Evolutionary conservation across 306 rosid genomes (phyloP).

Genomic region (Cicer cuneatum): DNA sequence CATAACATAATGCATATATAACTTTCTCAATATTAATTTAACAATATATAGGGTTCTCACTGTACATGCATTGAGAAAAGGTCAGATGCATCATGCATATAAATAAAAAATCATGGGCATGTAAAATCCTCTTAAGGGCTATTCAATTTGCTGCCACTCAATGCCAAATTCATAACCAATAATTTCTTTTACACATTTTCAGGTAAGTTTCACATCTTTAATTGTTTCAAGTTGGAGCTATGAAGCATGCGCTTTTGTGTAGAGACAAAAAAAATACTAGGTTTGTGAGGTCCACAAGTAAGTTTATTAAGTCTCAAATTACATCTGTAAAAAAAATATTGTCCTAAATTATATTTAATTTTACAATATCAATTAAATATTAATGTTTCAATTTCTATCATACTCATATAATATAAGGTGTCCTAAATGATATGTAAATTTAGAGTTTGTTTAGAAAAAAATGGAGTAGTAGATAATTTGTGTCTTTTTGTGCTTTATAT

Average conservation of each 20-base stretch:
- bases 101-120: background rate
- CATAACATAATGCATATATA: background rate
- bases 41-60: background rate
- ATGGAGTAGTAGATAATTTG: background rate
- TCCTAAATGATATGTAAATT: no score
- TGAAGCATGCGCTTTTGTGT: conserved; percentile 13
- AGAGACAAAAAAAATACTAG: background rate
- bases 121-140: conserved; percentile 11
- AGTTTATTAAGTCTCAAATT: no score
- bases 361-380: no score
- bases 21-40: background rate
- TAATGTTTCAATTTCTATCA: no score
- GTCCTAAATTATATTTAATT: no score
- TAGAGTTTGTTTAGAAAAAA: no score
- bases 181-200: conserved; percentile 2
- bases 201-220: background rate
- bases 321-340: no score
- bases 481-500: background rate
- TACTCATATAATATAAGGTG: no score
- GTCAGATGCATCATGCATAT: background rate
- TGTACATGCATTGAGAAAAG: conserved; percentile 25
- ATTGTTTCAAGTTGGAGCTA: background rate
- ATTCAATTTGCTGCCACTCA: conserved; percentile 5
- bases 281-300: background rate
- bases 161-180: background rate